These are phyloP conservation scores for Fusarium sp. DNA, from an alignment of 2,329 filamentous ascomycete genomes.

Conservation along the genomic window DNA sequence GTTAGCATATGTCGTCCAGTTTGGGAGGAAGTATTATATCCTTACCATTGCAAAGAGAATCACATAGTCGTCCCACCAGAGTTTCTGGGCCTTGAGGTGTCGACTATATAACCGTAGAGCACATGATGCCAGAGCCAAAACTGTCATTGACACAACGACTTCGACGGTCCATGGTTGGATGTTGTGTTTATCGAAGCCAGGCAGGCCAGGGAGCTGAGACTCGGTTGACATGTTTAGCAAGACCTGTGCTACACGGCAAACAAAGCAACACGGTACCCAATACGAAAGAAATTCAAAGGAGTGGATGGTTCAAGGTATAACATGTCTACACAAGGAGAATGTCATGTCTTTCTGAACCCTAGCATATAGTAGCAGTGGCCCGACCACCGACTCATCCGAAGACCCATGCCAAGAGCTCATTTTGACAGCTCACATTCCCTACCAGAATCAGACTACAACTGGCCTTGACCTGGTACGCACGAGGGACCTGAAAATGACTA, in stretches of 20 bases:
- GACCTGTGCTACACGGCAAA: neutral
- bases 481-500: neutral
- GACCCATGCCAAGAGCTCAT: neutral
- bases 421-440: slow-evolving; percentile 5
- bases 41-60: slow-evolving; percentile 62
- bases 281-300: neutral
- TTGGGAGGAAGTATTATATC: neutral
- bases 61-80: slow-evolving; percentile 66
- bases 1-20: neutral
- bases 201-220: slow-evolving; percentile 41
- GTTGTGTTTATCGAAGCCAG: slow-evolving; percentile 45
- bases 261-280: neutral
- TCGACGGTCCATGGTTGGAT: slow-evolving; percentile 59
- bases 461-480: neutral
- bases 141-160: slow-evolving; percentile 57
- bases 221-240: slow-evolving; percentile 27
- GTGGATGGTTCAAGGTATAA: slow-evolving; percentile 11
- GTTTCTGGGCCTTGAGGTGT: slow-evolving; percentile 56
- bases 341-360: neutral
- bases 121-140: slow-evolving; percentile 56
- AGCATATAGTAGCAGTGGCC: neutral
- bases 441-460: neutral
- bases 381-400: neutral
- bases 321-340: slow-evolving; percentile 1
- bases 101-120: slow-evolving; percentile 58